These are phyloP conservation scores for Wallemia ichthyophaga DNA, from an alignment of 1,284 basidiomycete species.

Conservation along the genomic window DNA sequence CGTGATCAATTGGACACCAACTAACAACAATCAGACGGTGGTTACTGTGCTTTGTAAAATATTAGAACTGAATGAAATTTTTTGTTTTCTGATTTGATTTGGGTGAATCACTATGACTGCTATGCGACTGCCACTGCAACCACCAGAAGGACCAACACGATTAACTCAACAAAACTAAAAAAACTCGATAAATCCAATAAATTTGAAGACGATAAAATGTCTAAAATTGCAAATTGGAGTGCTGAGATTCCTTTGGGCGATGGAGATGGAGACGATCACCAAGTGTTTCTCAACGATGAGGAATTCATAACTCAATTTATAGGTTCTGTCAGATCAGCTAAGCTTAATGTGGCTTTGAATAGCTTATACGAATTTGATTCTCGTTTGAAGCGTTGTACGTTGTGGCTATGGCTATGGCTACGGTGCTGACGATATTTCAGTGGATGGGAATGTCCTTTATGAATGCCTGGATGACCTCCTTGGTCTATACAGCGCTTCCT, in stretches of 20 bases:
- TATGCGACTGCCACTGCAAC: not conserved
- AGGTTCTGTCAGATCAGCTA: not conserved
- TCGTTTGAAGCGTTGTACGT: not conserved
- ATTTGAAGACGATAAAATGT: not conserved
- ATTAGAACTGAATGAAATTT: not conserved
- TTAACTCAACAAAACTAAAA: not conserved
- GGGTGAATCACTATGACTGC: too few species aligned
- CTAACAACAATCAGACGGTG: not conserved
- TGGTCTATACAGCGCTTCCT: not conserved
- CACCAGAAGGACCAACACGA: not conserved
- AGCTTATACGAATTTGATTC: not conserved
- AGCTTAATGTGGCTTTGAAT: not conserved
- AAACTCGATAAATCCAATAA: not conserved
- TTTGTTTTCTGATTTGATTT: not conserved
- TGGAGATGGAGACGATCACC: not conserved
- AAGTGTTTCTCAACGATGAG: not conserved
- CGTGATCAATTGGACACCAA: not conserved
- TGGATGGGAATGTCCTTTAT: not conserved
- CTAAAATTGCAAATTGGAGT: not conserved
- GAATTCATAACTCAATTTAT: not conserved
- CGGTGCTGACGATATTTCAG: not conserved
- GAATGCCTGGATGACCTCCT: not conserved
- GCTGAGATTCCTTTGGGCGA: not conserved
- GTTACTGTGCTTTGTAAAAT: conserved; percentile 1
- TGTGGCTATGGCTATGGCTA: not conserved